Percentiles rank a stretch among this genome's conserved stretches.
Conservation (phyloP, 2,329 filamentous ascomycete genomes). For the Stemphylium vesicarium region DNA sequence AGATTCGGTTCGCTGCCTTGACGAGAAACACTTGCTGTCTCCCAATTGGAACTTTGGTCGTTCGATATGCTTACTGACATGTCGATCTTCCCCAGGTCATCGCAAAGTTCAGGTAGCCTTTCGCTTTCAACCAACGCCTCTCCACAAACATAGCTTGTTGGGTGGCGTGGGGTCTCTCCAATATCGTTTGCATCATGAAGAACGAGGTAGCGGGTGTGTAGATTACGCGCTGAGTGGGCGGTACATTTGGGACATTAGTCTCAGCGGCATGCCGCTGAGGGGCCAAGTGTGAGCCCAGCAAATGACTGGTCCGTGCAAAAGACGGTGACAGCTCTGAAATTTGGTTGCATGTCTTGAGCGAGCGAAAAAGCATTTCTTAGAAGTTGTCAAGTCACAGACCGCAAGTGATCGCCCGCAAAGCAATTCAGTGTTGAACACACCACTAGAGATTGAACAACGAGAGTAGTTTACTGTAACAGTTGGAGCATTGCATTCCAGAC, state of each 20-base stretch:
- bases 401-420: conserved; percentile 20
- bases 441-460: background rate
- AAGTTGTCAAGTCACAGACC: conserved; percentile 19
- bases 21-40: conserved; percentile 23
- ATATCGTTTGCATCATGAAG: conserved; percentile 14
- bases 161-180: conserved; percentile 5
- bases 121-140: conserved; percentile 4
- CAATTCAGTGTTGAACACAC: conserved; percentile 13
- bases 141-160: conserved; percentile 5
- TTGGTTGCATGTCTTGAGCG: conserved; percentile 4
- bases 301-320: conserved; percentile 6
- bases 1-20: conserved; percentile 18
- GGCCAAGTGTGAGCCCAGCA: background rate
- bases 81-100: conserved; percentile 17
- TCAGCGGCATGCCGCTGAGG: conserved; percentile 8
- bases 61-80: conserved; percentile 7
- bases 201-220: conserved; percentile 3
- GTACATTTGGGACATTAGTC: conserved; percentile 14
- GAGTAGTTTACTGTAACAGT: background rate
- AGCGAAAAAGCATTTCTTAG: conserved; percentile 13
- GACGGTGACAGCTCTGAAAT: conserved; percentile 5
- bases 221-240: conserved; percentile 14
- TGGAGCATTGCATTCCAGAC: background rate
- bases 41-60: conserved; percentile 16
- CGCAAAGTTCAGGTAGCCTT: conserved; percentile 20